Evolutionary conservation across 2,329 filamentous ascomycete species (phyloP), one percentile per base, ranked within the genome.

Genomic region (Fusarium liriodendri): DNA sequence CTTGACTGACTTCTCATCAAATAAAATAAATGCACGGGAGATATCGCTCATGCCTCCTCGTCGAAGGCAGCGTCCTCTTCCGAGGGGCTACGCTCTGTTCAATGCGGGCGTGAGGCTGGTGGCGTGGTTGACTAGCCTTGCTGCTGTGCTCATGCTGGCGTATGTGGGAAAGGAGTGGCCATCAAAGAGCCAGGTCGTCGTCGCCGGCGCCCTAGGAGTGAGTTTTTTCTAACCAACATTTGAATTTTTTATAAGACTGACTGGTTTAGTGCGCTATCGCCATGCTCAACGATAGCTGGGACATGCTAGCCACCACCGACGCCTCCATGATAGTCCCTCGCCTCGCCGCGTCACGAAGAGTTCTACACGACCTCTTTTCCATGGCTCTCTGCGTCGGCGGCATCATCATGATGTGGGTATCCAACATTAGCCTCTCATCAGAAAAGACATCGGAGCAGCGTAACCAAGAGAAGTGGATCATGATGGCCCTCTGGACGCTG

Each of bases 221-320:
- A 71, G 82, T 78, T 50, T 5, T 20, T 29, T 29, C 27, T 29
- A 29, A 29, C 27, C 27, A 29, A 29, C 27, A 9, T 29, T 29
- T 29, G 27, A 29, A 29, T 29, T 29, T 29, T 29, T 29, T 29
- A 29, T 9, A 29, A 29, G 7, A 9, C 27, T 29, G 27, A 29
- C 27, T 8, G 2, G 29, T 33, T 8, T 13, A 83, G 81, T 76
- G 76, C 29, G 72, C 75, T 58, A 75, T 82, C 18, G 79, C 82
- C 27, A 75, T 83, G 64, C 78, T 84, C 71, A 82, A 82, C 62
- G 82, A 84, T 55, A 83, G 80, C 75, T 83, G 82, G 81, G 80
- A 83, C 45, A 77, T 80, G 50, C 64, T 80, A 55, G 79, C 81
- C 5, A 70, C 80, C 16, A 72, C 76, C 7, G 79, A 82, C 29